Base-by-base conservation (phyloP, 495 filamentous ascomycete genomes). In the Xylaria palmicola region DNA sequence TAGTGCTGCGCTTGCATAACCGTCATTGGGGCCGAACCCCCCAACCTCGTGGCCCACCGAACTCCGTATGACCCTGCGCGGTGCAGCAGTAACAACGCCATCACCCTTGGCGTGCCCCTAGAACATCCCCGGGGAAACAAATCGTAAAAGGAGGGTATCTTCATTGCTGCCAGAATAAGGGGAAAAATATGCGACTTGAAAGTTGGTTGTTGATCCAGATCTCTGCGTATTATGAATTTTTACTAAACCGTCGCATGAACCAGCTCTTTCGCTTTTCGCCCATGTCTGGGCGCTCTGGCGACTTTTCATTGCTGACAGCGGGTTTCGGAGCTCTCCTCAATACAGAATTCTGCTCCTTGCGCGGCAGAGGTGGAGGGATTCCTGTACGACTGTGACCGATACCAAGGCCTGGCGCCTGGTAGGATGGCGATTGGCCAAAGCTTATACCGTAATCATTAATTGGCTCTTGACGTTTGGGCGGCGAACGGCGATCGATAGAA, bases 191-290 rank as follows among this genome's bases (percentile, higher is more conserved):
- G 19, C 30, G 50, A 22, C 3, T 61, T 17, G 9, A 0, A 47
- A 30, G 47, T 45, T 6, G 17, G 19, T 27, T 24, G 9, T 45
- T 15, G 15, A 22, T 3, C 40, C 30, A 22, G 32, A 22, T 39
- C 34, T 29, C 15, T 6, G 27, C 40, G 41, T 17, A 32, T 60
- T 73, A 79, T 29, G 74, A 81, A 6, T 77, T 69, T 73, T 87
- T 93, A 81, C 87, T 93, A 71, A 96, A 94, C 17, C 88, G 81
- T 53, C 84, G 85, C 70, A 89, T 86, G 58, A 97, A 87, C 92
- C 92, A 96, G 68, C 90, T 91, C 80, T 90, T 92, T 59, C 88
- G 81, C 79, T 96, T 96, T 60, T 92, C 86, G 27, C 62, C 77
- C 55, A 70, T 64, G 47, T 76, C 64, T 29, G 78, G 71, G 55